Evolutionary conservation across 2,329 filamentous ascomycete genomes (phyloP), one percentile per base, ranked within the genome.

Genomic region (Paecilomyces dactylethromorphus): DNA sequence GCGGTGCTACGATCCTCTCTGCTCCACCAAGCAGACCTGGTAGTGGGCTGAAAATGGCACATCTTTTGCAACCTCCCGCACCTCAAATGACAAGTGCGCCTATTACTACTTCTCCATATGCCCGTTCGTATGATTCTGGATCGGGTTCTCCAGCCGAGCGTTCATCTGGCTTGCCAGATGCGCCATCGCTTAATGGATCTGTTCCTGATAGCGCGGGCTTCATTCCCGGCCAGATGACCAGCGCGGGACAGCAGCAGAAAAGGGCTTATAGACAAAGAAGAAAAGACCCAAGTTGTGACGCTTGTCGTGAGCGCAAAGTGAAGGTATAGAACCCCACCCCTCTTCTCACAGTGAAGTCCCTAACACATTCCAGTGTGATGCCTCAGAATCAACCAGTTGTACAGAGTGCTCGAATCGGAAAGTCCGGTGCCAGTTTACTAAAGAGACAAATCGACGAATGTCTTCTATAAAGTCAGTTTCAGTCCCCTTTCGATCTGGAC

Each of bases 381-480:
- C 94, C 32, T 97, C 94, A 15, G 94, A 97, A 72, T 96, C 91
- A 18, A 88, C 90, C 11, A 96, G 93, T 76, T 99, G 94, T 74
- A 97, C 94, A 1, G 94, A 99, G 76, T 99, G 94, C 77, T 94
- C 91, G 3, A 97, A 92, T 73, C 88, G 94, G 64, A 95, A 93
- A 71, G 93, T 97, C 64, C 96, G 95, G 74, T 99, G 94, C 71
- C 93, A 97, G 71, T 99, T 99, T 72, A 99, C 94, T 55, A 99
- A 99, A 77, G 94, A 99, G 76, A 99, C 94, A 12, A 99, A 99
- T 73, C 85, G 94, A 60, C 87, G 94, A 62, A 99, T 99, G 94
- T 97, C 94, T 18, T 97, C 93, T 1, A 97, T 97, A 78, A 99
- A 97, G 84, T 86, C 74, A 68, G 81, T 76, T 58, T 56, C 59